Evolutionary conservation across 208 protist genomes (phyloP).

Genomic region (Leishmania arabica): DNA sequence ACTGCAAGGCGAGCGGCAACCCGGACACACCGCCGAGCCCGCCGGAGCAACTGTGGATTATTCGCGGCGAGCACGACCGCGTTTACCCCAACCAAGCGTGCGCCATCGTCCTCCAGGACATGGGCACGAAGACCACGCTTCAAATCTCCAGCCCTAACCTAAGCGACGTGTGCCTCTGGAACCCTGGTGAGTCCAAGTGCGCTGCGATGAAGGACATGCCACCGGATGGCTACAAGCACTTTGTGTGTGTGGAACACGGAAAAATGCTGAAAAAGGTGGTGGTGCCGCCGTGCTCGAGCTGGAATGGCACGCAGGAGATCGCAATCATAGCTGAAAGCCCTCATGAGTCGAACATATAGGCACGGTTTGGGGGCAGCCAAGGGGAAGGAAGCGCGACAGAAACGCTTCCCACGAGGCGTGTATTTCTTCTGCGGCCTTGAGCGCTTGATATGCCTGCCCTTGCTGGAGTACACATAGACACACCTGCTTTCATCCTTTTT

Average conservation of each 20-base stretch:
- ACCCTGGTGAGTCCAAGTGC: constrained; percentile 80
- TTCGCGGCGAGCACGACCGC: constrained; percentile 76
- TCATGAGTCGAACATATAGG: constrained; percentile 42
- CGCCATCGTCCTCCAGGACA: constrained; percentile 52
- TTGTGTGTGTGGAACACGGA: constrained; percentile 90
- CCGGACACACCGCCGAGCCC: constrained; percentile 41
- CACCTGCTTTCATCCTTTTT: background rate
- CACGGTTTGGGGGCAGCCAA: background rate
- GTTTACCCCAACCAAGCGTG: constrained; percentile 64
- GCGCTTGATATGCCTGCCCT: background rate
- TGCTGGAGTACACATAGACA: background rate
- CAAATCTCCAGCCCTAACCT: constrained; percentile 58
- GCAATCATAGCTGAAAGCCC: constrained; percentile 37
- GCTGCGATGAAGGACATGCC: constrained; percentile 76
- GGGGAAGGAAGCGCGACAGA: background rate
- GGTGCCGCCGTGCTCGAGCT: constrained; percentile 66
- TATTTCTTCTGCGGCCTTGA: background rate
- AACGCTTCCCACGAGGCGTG: background rate
- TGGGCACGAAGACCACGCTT: constrained; percentile 27
- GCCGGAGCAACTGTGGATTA: constrained; percentile 32
- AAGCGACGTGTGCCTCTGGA: constrained; percentile 87
- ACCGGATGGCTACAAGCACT: constrained; percentile 72
- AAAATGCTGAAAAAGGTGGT: constrained; percentile 62
- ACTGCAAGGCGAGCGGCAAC: constrained; percentile 39
- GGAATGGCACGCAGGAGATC: constrained; percentile 59